These are phyloP conservation scores for Apiospora marii DNA, from an alignment of 2,329 filamentous ascomycete species.

Conservation along the genomic window DNA sequence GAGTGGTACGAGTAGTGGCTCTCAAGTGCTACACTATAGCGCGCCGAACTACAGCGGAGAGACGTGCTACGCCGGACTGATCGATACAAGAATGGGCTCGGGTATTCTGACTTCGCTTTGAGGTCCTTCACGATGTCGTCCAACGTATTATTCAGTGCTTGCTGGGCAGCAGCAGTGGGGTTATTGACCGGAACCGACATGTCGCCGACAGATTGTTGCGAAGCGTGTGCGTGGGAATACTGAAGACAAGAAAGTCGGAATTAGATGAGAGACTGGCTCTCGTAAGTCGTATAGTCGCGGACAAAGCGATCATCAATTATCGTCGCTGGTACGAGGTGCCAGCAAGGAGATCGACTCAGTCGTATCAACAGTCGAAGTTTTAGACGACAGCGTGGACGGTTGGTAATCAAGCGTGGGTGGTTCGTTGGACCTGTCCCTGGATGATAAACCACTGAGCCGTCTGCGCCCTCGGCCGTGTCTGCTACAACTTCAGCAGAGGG, in stretches of 20 bases:
- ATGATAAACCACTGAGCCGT: slow-evolving; percentile 25
- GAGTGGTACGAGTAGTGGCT: slow-evolving; percentile 22
- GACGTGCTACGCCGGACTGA: background rate
- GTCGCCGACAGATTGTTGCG: background rate
- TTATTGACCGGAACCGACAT: slow-evolving; percentile 18
- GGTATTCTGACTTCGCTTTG: slow-evolving; percentile 57
- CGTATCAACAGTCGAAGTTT: slow-evolving; percentile 2
- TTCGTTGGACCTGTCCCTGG: background rate
- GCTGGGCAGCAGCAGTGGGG: slow-evolving; percentile 9
- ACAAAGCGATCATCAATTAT: slow-evolving; percentile 6
- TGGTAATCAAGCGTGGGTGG: background rate
- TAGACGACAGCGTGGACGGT: background rate
- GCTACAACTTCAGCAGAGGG: slow-evolving; percentile 41
- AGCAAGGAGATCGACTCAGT: background rate
- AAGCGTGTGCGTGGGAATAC: background rate
- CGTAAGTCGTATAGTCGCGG: background rate
- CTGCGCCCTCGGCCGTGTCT: slow-evolving; percentile 38
- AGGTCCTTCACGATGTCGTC: slow-evolving; percentile 63
- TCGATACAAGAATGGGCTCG: background rate
- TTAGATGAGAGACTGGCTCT: slow-evolving; percentile 16
- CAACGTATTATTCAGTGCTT: slow-evolving; percentile 48
- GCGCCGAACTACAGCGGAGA: background rate
- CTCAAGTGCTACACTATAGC: background rate
- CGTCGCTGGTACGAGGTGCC: background rate
- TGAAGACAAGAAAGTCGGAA: background rate